Evolutionary conservation across 805 yeast species (phyloP).

Genomic region (Candida sanyiensis): DNA sequence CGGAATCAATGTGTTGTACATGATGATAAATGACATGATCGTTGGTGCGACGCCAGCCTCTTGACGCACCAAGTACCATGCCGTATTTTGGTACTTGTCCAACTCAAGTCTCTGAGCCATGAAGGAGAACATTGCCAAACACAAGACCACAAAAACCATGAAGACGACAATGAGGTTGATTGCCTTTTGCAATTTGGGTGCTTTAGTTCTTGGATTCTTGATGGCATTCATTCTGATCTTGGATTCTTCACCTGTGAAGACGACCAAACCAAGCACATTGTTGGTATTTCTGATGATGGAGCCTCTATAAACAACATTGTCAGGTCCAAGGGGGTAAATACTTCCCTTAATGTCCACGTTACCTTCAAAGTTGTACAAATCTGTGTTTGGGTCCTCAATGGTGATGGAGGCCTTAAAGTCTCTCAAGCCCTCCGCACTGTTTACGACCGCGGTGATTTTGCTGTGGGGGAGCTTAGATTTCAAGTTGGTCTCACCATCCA

Average conservation of each 20-base stretch:
- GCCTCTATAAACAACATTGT: slow-evolving; percentile 87
- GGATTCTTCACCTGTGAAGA: slow-evolving; percentile 93
- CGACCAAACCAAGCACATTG: slow-evolving; percentile 67
- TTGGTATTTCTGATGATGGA: slow-evolving; percentile 82
- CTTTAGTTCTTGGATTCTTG: slow-evolving; percentile 85
- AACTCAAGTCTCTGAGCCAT: slow-evolving; percentile 64
- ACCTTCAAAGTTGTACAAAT: slow-evolving; percentile 90
- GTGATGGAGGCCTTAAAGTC: slow-evolving; percentile 49
- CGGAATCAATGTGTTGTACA: slow-evolving; percentile 96
- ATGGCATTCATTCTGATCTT: slow-evolving; percentile 94
- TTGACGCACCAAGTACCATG: slow-evolving; percentile 58
- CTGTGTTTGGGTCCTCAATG: slow-evolving; percentile 88
- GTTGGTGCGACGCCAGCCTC: slow-evolving; percentile 87
- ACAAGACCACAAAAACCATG: slow-evolving; percentile 79
- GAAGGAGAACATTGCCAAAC: slow-evolving; percentile 72
- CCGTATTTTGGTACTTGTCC: no score
- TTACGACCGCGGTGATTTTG: no score
- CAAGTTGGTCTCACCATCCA: slow-evolving; percentile 94
- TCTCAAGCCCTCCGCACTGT: slow-evolving; percentile 45
- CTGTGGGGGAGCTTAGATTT: no score
- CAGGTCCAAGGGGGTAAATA: slow-evolving; percentile 62
- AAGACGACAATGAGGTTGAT: slow-evolving; percentile 80
- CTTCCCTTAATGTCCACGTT: slow-evolving; percentile 38
- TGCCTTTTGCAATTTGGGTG: slow-evolving; percentile 82
- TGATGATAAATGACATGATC: slow-evolving; percentile 91